Conservation (phyloP, 208 protist species). For the Crithidia thermophila region DNA sequence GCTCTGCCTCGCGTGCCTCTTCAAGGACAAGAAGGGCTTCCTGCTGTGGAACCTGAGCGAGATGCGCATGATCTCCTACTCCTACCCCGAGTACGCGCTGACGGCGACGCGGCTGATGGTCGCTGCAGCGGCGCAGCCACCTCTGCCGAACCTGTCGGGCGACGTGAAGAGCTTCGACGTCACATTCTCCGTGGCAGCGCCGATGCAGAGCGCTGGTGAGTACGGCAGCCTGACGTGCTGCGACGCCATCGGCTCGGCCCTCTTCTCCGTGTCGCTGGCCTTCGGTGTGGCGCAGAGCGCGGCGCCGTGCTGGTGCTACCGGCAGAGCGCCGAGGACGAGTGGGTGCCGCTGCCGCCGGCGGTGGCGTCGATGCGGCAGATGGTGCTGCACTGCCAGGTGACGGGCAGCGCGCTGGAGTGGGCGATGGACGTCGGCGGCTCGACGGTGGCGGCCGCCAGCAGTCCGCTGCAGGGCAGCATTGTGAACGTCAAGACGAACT, state of each 20-base stretch:
- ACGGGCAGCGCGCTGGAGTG: conserved; percentile 34
- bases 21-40: conserved; percentile 68
- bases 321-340: conserved; percentile 31
- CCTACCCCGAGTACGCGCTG: conserved; percentile 38
- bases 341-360: conserved; percentile 36
- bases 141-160: conserved; percentile 58
- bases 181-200: conserved; percentile 15
- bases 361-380: conserved; percentile 17
- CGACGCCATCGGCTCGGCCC: conserved; percentile 45
- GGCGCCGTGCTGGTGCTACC: conserved; percentile 47
- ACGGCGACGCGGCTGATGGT: conserved; percentile 46
- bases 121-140: conserved; percentile 38
- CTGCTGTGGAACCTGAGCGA: conserved; percentile 73
- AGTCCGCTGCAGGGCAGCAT: conserved; percentile 42
- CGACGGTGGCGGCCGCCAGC: conserved; percentile 20
- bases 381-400: conserved; percentile 29
- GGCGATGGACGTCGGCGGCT: conserved; percentile 24
- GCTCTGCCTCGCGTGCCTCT: conserved; percentile 59
- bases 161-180: conserved; percentile 59
- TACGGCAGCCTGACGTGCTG: conserved; percentile 50
- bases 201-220: conserved; percentile 36
- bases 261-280: conserved; percentile 47
- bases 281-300: conserved; percentile 45
- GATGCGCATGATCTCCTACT: conserved; percentile 67
- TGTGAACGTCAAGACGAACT: conserved; percentile 44